Conservation (phyloP, 2,329 filamentous ascomycete species). For the Microdochium paspali region DNA sequence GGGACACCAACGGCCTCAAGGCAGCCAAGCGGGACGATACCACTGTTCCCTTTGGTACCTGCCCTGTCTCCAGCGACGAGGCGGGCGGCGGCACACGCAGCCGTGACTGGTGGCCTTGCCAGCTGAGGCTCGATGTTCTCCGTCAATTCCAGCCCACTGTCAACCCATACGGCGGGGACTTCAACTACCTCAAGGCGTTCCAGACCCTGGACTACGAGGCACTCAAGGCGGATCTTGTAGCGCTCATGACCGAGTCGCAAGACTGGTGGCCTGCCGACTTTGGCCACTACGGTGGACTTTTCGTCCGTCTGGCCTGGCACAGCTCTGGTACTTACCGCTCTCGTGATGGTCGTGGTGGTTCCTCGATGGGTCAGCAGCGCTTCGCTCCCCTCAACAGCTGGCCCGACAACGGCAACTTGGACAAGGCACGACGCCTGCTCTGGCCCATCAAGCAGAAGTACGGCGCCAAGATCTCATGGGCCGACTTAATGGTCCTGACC, state of each 20-base stretch:
- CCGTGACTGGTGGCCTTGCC: slow-evolving; percentile 66
- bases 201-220: slow-evolving; percentile 60
- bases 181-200: slow-evolving; percentile 66
- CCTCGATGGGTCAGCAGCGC: slow-evolving; percentile 65
- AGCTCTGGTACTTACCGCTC: slow-evolving; percentile 70
- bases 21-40: background rate
- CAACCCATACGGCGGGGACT: slow-evolving; percentile 56
- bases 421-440: slow-evolving; percentile 71
- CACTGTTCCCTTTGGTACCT: slow-evolving; percentile 10
- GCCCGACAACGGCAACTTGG: slow-evolving; percentile 70
- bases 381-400: slow-evolving; percentile 76
- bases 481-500: slow-evolving; percentile 60
- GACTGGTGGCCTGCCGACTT: slow-evolving; percentile 78
- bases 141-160: slow-evolving; percentile 57
- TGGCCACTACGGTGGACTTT: slow-evolving; percentile 72
- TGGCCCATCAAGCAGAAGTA: slow-evolving; percentile 84
- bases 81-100: slow-evolving; percentile 59
- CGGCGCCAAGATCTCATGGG: slow-evolving; percentile 74
- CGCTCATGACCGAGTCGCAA: slow-evolving; percentile 68
- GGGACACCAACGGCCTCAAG: background rate
- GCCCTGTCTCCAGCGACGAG: slow-evolving; percentile 22
- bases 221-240: slow-evolving; percentile 65
- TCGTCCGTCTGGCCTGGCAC: slow-evolving; percentile 77
- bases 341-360: slow-evolving; percentile 65
- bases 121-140: slow-evolving; percentile 60